Evolutionary conservation across 2,329 filamentous ascomycete species (phyloP), one percentile per base, ranked within the genome.

Genomic region (Macrophomina pseudophaseolina): DNA sequence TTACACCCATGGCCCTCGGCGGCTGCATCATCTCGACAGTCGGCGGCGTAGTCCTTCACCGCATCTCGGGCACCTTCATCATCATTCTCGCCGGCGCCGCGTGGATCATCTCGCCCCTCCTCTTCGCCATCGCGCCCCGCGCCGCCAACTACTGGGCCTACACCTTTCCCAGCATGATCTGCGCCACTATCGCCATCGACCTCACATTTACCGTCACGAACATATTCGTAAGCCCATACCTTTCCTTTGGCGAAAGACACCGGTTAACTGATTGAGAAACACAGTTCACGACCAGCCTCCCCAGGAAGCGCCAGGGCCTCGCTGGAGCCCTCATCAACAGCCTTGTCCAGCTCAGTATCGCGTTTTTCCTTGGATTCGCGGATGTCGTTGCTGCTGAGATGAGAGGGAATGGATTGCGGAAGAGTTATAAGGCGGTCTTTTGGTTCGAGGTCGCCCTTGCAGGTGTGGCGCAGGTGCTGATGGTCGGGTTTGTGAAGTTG

Each of bases 191-290:
- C 40, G 90, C 89, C 18, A 88, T 93, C 67, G 91, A 94, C 72
- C 87, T 93, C 65, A 88, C 87, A 6, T 93, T 90, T 79, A 92
- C 90, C 73, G 85, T 93, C 1, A 86, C 88, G 18, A 93, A 91
- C 72, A 86, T 94, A 67, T 94, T 91, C 44, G 65, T 62, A 38
- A 62, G 58, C 16, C 11, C 4, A 3, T 16, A 7, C 7, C 9
- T 16, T 16, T 23, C 11, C 16, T 18, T n/a, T 52, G 9, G 30
- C 12, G 32, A 23, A 23, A 23, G 23, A 23, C 23, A 6, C 44
- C 38, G 8, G 49, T 12, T 49, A 23, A 23, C 23, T 23, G 23
- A 23, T 23, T 23, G 23, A 23, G 23, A 5, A 4, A n/a, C 12
- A 38, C 32, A 62, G 58, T 62, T 93, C 75, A 93, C 90, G 0